Conservation (phyloP, 176 grass and related monocot genomes). For the Rhipidocladum racemiflorum region DNA sequence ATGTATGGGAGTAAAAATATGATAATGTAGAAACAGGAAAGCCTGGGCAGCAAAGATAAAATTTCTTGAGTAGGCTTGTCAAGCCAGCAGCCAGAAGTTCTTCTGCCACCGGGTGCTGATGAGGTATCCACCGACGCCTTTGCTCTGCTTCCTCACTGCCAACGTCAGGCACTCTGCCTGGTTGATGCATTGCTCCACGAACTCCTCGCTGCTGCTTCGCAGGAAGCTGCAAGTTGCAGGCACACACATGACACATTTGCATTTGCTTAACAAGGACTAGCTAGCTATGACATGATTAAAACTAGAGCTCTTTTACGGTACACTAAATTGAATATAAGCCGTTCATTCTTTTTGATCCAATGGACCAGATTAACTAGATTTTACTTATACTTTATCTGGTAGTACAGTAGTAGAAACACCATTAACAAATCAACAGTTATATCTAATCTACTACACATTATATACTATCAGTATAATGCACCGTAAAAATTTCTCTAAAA, state of each 20-base stretch:
- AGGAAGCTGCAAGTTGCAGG: constrained; percentile 42
- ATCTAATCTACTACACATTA: too few relatives aligned
- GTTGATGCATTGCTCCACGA: constrained; percentile 87
- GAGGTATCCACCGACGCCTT: constrained; percentile 77
- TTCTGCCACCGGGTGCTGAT: constrained; percentile 91
- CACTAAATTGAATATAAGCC: too few relatives aligned
- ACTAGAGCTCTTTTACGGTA: too few relatives aligned
- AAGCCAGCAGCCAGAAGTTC: constrained; percentile 94
- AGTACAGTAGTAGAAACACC: too few relatives aligned
- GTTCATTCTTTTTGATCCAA: too few relatives aligned
- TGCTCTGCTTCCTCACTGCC: constrained; percentile 82
- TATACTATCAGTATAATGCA: too few relatives aligned
- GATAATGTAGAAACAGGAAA: not conserved
- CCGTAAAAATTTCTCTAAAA: too few relatives aligned
- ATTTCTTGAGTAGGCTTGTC: not conserved
- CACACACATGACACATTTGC: not conserved
- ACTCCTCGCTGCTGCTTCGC: constrained; percentile 69
- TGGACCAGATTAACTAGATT: too few relatives aligned
- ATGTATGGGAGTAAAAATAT: constrained; percentile 34
- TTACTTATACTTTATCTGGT: too few relatives aligned
- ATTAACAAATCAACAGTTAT: too few relatives aligned
- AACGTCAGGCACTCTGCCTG: constrained; percentile 80
- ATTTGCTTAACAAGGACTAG: not conserved
- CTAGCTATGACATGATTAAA: not conserved
- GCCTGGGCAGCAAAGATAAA: not conserved